Evolutionary conservation across 192 early-diverging fungal species (phyloP), one percentile per base, ranked within the genome.

Genomic region (Linnemannia hyalina): DNA sequence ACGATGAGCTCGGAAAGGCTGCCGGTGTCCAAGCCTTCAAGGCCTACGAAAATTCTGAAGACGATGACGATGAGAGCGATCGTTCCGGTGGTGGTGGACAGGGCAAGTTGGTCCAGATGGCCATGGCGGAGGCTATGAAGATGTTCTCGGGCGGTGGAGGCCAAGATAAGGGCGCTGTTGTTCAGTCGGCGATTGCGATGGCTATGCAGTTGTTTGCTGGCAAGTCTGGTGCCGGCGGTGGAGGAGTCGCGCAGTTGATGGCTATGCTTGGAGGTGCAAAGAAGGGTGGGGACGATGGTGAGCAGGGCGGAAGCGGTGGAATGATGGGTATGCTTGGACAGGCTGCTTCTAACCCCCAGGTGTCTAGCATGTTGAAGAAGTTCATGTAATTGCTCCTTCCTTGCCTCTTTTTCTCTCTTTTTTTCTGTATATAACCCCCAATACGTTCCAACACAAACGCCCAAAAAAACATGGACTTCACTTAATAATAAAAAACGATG

Each of bases 1-100:
- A 86, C 16, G 84, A 86, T 42, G 80, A 80, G 26, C 72, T 86
- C 10, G 84, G 84, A 70, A 86, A 86, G 65, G 84, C 84, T 29
- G 84, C 84, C 60, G 84, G 84, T 74, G 80, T 81, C 5, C 49
- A 86, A 36, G 84, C 84, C 26, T 86, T 76, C 65, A 47, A 74
- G 22, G 75, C 32, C 0, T 81, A 77, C 49, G 78, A 85, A 46
- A 29, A 29, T 1, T 26, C n/a, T 1, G 26, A 65, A 32, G 20
- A 44, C 40, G 42, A 29, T 18, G 29, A 63, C 68, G 42, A 29
- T 18, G 65, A 77, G 32, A 54, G 6, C 11, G 32, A 35, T 13
- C 69, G n/a, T 4, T 16, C 9, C 20, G 9, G 46, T 18, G 29
- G 29, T 29, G 82, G 77, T 22, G 84, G 79, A 69, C 55, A 86